Base-by-base conservation (phyloP, 192 early-diverging fungal genomes). In the Coemansia javaensis region DNA sequence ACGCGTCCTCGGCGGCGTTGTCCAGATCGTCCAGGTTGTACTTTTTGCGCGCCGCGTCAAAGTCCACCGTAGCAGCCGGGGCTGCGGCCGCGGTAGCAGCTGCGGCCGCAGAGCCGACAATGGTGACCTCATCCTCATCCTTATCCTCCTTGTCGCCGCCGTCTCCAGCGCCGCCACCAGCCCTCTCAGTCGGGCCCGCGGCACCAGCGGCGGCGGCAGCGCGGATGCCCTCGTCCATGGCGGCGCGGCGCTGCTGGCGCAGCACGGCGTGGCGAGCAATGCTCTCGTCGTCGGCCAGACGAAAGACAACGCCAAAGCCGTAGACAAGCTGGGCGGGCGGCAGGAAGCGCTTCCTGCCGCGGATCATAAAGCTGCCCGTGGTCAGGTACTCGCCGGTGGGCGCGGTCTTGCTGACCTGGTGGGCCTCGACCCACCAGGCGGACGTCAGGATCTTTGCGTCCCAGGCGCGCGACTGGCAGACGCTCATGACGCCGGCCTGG, bases 401-500 rank as follows among this genome's bases (percentile, higher is more conserved):
- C 20, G 92, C 90, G 2, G 86, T 82, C 60, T 93, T 94, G 47
- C 85, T 85, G 15, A 96, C 89, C 59, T 96, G 90, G 46, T 86
- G 75, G 1, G 82, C 82, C 40, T 82, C 59, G 7, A 97, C 94
- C 94, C 96, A 99, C 81, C 88, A 99, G 0, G 94, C 91, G 20
- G 82, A 83, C 5, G 90, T 94, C 13, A 97, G 82, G 53, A 96
- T 89, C 60, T 99, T 99, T 18, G 90, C 82, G 40, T 99, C 96
- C 96, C 96, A 99, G 9, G 96, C 96, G 18, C 85, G 84, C 23
- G 89, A 92, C 62, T 90, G 83, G 42, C 90, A 93, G 2, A 99
- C 86, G 32, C 90, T 88, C 93, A 97, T 94, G 23, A 90, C 82
- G 11, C 90, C 93, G 5, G 96, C 96, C 73, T 99, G 96, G 53